Conservation (phyloP, 805 yeast genomes). For the Komagataella ulmi region DNA sequence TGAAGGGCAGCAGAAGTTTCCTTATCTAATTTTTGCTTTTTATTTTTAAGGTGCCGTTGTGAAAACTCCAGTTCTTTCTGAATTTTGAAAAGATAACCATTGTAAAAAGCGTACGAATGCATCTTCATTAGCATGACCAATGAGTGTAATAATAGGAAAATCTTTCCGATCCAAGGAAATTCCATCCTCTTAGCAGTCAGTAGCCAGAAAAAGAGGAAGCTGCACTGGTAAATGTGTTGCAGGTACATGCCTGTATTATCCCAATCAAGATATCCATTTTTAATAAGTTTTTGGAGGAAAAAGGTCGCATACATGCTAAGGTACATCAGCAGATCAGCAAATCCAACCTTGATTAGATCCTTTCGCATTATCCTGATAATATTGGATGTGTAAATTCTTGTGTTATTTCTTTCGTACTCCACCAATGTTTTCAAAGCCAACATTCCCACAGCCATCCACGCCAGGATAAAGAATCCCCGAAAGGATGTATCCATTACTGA, state of each 20-base stretch:
- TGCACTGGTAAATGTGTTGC: conserved; percentile 26
- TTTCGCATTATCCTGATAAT: conserved; percentile 43
- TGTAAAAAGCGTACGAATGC: conserved; percentile 87
- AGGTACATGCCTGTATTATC: conserved; percentile 45
- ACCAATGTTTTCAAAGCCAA: conserved; percentile 38
- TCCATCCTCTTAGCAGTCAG: conserved; percentile 38
- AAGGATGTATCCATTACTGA: conserved; percentile 34
- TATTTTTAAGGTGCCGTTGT: conserved; percentile 25
- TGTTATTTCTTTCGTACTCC: conserved; percentile 34
- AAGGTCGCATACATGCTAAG: conserved; percentile 47
- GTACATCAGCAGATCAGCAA: conserved; percentile 70
- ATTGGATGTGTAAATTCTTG: conserved; percentile 33
- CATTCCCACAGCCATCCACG: conserved; percentile 59
- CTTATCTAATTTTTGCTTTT: conserved; percentile 15
- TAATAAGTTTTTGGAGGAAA: conserved; percentile 42
- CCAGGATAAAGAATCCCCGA: conserved; percentile 70
- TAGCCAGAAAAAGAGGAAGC: conserved; percentile 31
- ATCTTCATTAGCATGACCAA: conserved; percentile 86
- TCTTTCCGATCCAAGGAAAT: conserved; percentile 85
- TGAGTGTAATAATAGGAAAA: conserved; percentile 73
- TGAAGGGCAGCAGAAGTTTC: conserved; percentile 19
- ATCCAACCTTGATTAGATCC: conserved; percentile 54
- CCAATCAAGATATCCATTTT: conserved; percentile 42
- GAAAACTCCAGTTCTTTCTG: conserved; percentile 40
- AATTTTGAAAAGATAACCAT: conserved; percentile 76